Evolutionary conservation across 352 stramenopile genomes (phyloP), one percentile per base, ranked within the genome.

Genomic region (Phytopythium vexans): DNA sequence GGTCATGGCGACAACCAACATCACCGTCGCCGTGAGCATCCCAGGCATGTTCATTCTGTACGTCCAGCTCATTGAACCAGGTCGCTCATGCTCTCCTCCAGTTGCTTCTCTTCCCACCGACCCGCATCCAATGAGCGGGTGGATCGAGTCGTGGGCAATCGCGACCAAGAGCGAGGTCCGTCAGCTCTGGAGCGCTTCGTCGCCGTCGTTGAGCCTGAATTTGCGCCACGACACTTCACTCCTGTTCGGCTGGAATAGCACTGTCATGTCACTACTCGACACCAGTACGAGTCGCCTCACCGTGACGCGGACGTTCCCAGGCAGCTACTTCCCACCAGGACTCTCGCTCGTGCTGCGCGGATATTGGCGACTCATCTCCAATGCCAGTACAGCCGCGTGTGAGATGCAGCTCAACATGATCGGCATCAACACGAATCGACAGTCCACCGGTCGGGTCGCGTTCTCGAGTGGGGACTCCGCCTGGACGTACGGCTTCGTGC

Each of bases 101-200:
- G 40, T 55, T 0, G 47, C 38, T 1, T 42, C 41, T 0, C 46
- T 68, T 3, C 54, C 60, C 12, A 21, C 65, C 0, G 63, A 84
- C 16, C 51, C 67, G 0, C 46, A 77, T 11, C 38, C 62, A 21
- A 52, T 86, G 14, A 77, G 68, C 47, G 77, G 74, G 0, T 88
- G 74, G 77, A 60, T 82, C 38, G 71, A 79, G 32, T 15, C 59
- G 3, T 88, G 74, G 74, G 55, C 70, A 44, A 16, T 72, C 33
- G 65, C 73, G 6, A 69, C 67, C n/a, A 52, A 70, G 6, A 50
- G 33, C 4, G 57, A 72, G 15, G 55, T 77, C 38, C 60, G 53
- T 9, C 55, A 48, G 0, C 55, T 70, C 16, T 82, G 72, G 72
- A 64, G 60, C 6, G 15, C 12, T 15, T 32, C 44, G 1, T 74